These are phyloP conservation scores for Thelephora terrestris DNA, from an alignment of 1,284 basidiomycete species.

Conservation along the genomic window DNA sequence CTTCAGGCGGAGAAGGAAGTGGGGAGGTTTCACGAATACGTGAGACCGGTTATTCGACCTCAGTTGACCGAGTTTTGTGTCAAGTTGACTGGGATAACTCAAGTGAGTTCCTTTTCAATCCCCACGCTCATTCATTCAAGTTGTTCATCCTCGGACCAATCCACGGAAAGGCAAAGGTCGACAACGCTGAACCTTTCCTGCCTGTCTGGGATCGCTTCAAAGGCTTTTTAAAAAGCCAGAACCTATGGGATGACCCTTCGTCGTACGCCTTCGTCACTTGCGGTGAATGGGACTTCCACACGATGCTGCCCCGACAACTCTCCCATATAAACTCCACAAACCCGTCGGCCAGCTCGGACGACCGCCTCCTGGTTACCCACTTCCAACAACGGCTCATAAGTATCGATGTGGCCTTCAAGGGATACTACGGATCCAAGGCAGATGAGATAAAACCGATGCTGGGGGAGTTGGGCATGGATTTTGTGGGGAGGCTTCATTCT, in stretches of 20 bases:
- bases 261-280: conserved; percentile 22
- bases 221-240: conserved; percentile 17
- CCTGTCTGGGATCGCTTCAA: conserved; percentile 23
- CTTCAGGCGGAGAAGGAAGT: conserved; percentile 18
- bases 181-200: conserved; percentile 20
- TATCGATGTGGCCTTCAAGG: conserved; percentile 19
- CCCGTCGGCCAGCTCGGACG: not conserved
- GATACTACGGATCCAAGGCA: conserved; percentile 12
- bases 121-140: not conserved
- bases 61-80: conserved; percentile 24
- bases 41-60: conserved; percentile 18
- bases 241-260: conserved; percentile 13
- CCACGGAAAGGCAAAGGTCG: conserved; percentile 18
- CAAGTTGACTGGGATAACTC: conserved; percentile 24
- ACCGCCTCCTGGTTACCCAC: conserved; percentile 10
- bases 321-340: conserved; percentile 12
- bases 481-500: conserved; percentile 31
- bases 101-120: conserved; percentile 14
- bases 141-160: too few relatives aligned
- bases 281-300: conserved; percentile 27
- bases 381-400: conserved; percentile 22
- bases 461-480: conserved; percentile 13
- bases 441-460: conserved; percentile 21
- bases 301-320: conserved; percentile 26
- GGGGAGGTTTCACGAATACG: conserved; percentile 26